These are phyloP conservation scores for Boletus rubescentipes DNA, from an alignment of 768 basidiomycete species.

Conservation along the genomic window DNA sequence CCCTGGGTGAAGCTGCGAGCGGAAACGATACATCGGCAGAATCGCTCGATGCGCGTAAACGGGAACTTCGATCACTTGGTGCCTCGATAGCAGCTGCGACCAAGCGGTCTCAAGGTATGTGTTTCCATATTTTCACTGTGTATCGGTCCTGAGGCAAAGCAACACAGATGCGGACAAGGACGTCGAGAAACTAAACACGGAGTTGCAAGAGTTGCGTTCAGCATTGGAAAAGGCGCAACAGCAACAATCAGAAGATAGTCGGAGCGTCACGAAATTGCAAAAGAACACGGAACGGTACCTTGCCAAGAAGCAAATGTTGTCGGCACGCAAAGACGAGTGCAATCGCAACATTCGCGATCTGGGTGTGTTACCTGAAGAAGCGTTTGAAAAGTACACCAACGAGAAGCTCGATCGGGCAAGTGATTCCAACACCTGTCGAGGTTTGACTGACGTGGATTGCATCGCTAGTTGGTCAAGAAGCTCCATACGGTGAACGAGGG, in stretches of 20 bases:
- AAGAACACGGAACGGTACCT: conserved; percentile 95
- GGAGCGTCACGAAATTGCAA: conserved; percentile 86
- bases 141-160: background rate
- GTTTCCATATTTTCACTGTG: background rate
- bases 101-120: conserved; percentile 59
- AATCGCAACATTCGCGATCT: conserved; percentile 95
- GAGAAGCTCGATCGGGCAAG: conserved; percentile 86
- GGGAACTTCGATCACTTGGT: conserved; percentile 70
- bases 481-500: conserved; percentile 91
- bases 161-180: conserved; percentile 68
- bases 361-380: conserved; percentile 95
- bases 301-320: conserved; percentile 85
- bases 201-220: conserved; percentile 64
- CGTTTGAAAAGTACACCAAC: conserved; percentile 90
- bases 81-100: conserved; percentile 63
- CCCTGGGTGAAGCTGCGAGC: conserved; percentile 59
- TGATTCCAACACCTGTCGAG: background rate
- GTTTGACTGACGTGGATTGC: conserved; percentile 1
- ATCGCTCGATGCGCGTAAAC: conserved; percentile 63
- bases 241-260: conserved; percentile 83
- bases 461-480: conserved; percentile 79
- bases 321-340: conserved; percentile 87
- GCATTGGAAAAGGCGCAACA: conserved; percentile 74
- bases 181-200: conserved; percentile 55
- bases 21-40: conserved; percentile 59